These are phyloP conservation scores for Russula foetens DNA, from an alignment of 768 basidiomycete genomes.

Conservation along the genomic window DNA sequence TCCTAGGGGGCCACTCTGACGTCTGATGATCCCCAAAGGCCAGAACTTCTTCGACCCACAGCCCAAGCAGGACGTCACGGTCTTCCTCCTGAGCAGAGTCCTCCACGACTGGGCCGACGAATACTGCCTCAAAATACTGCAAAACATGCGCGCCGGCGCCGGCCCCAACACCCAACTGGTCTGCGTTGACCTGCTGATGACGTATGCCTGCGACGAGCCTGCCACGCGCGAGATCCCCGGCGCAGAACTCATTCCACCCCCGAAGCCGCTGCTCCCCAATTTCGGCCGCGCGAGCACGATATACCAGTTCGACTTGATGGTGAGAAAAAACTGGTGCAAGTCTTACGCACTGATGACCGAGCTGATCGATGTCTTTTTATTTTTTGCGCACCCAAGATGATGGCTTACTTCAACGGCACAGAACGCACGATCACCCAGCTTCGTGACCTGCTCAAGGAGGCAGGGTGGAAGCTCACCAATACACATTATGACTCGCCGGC, in stretches of 20 bases:
- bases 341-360: neutral
- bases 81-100: conserved; percentile 25
- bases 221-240: conserved; percentile 13
- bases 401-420: neutral
- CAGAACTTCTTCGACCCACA: conserved; percentile 26
- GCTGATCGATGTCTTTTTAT: neutral
- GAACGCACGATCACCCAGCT: neutral
- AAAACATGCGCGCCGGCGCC: conserved; percentile 22
- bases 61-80: conserved; percentile 21
- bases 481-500: neutral
- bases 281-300: conserved; percentile 15
- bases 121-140: conserved; percentile 24
- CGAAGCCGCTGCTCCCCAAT: conserved; percentile 23
- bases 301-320: conserved; percentile 20
- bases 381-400: neutral
- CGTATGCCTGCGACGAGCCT: conserved; percentile 22
- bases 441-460: neutral
- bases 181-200: conserved; percentile 23
- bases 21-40: neutral
- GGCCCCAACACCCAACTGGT: conserved; percentile 23
- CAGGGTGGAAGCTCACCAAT: neutral
- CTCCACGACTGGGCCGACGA: conserved; percentile 31
- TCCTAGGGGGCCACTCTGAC: neutral
- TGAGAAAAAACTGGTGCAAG: neutral
- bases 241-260: conserved; percentile 11